Conservation (phyloP, 1,284 basidiomycete genomes). For the Trametes sp. region DNA sequence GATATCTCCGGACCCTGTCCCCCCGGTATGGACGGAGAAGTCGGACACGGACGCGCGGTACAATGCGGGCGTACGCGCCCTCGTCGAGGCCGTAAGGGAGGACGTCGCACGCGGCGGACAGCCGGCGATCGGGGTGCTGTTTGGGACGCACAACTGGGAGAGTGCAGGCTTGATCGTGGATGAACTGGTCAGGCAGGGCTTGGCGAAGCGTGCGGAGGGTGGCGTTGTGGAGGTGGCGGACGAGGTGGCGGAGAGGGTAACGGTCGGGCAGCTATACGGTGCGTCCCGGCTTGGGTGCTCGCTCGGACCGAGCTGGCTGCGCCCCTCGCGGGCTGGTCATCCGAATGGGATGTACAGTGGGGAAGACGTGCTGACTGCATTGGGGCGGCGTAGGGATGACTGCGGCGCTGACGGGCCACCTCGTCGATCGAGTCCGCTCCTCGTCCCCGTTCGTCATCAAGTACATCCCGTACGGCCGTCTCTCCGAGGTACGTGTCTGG, state of each 20-base stretch:
- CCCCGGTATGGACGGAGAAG: conserved; percentile 77
- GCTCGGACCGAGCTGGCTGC: neutral
- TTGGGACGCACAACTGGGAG: conserved; percentile 87
- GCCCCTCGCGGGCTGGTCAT: neutral
- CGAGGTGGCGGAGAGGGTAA: conserved; percentile 72
- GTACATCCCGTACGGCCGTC: conserved; percentile 85
- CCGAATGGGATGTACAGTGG: neutral
- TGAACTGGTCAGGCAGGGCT: conserved; percentile 62
- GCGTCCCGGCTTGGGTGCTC: conserved; percentile 36
- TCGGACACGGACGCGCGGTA: conserved; percentile 84
- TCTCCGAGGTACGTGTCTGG: conserved; percentile 60
- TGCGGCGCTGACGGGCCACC: conserved; percentile 78
- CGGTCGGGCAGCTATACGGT: conserved; percentile 89
- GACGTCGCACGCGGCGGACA: conserved; percentile 43
- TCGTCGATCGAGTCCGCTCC: conserved; percentile 65
- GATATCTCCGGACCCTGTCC: conserved; percentile 63
- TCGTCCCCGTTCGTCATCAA: conserved; percentile 80
- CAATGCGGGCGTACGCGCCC: conserved; percentile 68
- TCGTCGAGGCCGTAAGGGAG: conserved; percentile 66
- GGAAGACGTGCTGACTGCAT: neutral
- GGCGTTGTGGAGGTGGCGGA: conserved; percentile 47
- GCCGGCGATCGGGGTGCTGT: conserved; percentile 73
- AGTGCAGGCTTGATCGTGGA: conserved; percentile 70
- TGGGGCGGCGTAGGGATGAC: conserved; percentile 70
- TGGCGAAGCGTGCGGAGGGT: conserved; percentile 49